Evolutionary conservation across 2,329 filamentous ascomycete genomes (phyloP).

Genomic region (Trichoderma sp.): DNA sequence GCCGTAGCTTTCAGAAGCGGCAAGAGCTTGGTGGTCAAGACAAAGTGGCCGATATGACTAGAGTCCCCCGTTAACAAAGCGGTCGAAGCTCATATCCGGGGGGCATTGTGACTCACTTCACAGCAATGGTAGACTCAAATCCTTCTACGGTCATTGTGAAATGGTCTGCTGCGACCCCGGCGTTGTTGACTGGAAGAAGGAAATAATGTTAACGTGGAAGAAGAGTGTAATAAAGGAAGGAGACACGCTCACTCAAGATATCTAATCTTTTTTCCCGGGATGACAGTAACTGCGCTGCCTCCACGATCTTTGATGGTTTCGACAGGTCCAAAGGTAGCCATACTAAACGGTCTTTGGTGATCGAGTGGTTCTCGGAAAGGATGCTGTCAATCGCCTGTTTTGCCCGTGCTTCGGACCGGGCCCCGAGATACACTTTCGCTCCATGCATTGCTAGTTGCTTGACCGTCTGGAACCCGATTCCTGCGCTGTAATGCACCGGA

Average conservation of each 20-base stretch:
- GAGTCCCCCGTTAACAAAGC: neutral
- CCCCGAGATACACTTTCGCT: conserved; percentile 5
- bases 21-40: neutral
- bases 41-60: conserved; percentile 13
- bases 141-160: neutral
- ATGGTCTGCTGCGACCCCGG: neutral
- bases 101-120: neutral
- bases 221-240: neutral
- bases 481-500: neutral
- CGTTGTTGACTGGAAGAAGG: neutral
- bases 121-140: conserved; percentile 2
- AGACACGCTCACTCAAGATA: neutral
- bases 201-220: neutral
- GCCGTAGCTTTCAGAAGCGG: conserved; percentile 1
- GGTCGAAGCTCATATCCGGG: neutral
- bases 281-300: neutral
- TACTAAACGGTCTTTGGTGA: neutral
- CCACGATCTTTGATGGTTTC: neutral
- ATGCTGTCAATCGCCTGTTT: neutral
- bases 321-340: conserved; percentile 7
- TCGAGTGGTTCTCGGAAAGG: neutral
- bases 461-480: conserved; percentile 4
- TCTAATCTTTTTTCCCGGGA: neutral
- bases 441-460: conserved; percentile 9
- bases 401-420: conserved; percentile 13